A percentile compares a stretch with the other conserved stretches of the same genome.
phyloP scores from a whole-genome alignment of 768 basidiomycete species.

The Cantharellus anzutake region DNA sequence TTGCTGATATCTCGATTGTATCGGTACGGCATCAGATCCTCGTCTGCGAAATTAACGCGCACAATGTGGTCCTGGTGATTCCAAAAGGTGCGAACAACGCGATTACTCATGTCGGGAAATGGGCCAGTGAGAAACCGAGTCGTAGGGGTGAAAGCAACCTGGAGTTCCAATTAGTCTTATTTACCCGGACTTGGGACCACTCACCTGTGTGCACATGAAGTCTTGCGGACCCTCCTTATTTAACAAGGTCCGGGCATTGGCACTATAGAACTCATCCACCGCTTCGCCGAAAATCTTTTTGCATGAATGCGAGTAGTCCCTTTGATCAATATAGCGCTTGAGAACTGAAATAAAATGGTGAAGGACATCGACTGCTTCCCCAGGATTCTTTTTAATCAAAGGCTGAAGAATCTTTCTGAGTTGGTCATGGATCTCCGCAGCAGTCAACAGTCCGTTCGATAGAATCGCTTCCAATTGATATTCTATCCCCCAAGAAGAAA shows the following conservation, averaged over 20 bases:
- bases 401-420: neutral
- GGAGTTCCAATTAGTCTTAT: neutral
- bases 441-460: constrained; percentile 40
- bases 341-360: neutral
- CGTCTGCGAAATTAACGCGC: constrained; percentile 6
- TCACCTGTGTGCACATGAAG: neutral
- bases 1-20: constrained; percentile 4
- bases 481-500: constrained; percentile 42
- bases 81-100: neutral
- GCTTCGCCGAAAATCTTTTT: neutral
- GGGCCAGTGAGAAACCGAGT: constrained; percentile 2
- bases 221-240: too few relatives aligned
- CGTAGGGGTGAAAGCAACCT: constrained; percentile 4
- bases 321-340: neutral
- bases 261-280: neutral
- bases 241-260: neutral
- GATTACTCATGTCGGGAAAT: constrained; percentile 2
- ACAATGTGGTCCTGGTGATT: constrained; percentile 4
- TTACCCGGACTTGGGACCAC: too few relatives aligned
- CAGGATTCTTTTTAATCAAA: neutral
- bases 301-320: neutral
- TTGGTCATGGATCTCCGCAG: constrained; percentile 27
- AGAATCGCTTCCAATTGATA: constrained; percentile 63
- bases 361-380: neutral
- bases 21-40: constrained; percentile 2